Evolutionary conservation across 2,329 filamentous ascomycete species (phyloP).

Genomic region (Clonostachys chloroleuca): DNA sequence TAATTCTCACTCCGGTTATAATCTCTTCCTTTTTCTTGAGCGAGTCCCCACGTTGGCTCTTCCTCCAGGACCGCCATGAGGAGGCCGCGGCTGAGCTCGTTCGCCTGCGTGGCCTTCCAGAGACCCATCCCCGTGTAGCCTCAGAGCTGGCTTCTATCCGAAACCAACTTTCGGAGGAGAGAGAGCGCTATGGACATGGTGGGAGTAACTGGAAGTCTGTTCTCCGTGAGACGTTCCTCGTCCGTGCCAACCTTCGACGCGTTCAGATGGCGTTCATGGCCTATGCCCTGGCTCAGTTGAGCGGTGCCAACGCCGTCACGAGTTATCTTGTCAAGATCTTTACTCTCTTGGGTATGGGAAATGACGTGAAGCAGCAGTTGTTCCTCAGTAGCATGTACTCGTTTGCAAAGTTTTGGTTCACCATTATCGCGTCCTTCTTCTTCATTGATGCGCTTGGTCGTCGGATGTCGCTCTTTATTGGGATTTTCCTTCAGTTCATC

Average conservation of each 20-base stretch:
- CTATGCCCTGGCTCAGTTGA: conserved; percentile 34
- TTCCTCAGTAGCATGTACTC: conserved; percentile 36
- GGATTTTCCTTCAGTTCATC: conserved; percentile 27
- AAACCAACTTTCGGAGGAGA: conserved; percentile 2
- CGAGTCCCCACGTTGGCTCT: conserved; percentile 30
- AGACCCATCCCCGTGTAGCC: conserved; percentile 6
- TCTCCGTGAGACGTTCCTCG: conserved; percentile 26
- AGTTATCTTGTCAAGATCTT: conserved; percentile 37
- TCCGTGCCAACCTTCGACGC: conserved; percentile 29
- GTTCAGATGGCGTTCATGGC: conserved; percentile 28
- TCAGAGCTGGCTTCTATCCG: conserved; percentile 20
- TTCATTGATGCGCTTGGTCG: conserved; percentile 37
- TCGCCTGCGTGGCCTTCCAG: conserved; percentile 15
- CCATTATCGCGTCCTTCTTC: conserved; percentile 33
- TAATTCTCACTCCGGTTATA: conserved; percentile 14
- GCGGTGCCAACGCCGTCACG: conserved; percentile 36
- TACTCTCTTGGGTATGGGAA: conserved; percentile 22
- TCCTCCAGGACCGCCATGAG: conserved; percentile 18
- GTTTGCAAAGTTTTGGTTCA: conserved; percentile 34
- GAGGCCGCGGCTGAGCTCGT: conserved; percentile 12
- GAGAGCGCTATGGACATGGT: background rate
- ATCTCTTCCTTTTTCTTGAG: conserved; percentile 15
- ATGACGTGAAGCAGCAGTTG: conserved; percentile 20
- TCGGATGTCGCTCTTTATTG: conserved; percentile 26
- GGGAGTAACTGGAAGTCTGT: conserved; percentile 1